These are phyloP conservation scores for Globisporangium acanthophoron DNA, from an alignment of 352 stramenopile species.

Conservation along the genomic window DNA sequence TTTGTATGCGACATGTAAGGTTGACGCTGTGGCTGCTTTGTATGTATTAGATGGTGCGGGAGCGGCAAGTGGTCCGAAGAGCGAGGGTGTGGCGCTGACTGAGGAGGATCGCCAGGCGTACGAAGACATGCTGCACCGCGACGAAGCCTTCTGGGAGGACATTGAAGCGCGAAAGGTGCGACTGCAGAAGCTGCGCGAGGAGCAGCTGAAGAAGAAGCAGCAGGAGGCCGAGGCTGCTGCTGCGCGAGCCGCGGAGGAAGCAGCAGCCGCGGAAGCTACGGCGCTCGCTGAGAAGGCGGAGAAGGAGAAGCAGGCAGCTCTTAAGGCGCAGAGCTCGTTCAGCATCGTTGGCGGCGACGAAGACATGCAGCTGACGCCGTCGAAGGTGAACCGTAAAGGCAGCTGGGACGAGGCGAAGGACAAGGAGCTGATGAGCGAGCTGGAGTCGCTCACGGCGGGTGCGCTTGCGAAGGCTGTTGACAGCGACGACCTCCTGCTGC, in stretches of 20 bases:
- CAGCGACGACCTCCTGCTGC: slow-evolving; percentile 20
- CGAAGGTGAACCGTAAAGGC: slow-evolving; percentile 49
- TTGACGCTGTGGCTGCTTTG: not conserved
- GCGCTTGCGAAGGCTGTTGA: slow-evolving; percentile 41
- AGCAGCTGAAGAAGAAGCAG: slow-evolving; percentile 65
- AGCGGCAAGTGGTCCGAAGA: slow-evolving; percentile 25
- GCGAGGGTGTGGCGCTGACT: slow-evolving; percentile 69
- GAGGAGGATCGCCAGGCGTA: slow-evolving; percentile 81
- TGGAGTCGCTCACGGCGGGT: slow-evolving; percentile 69
- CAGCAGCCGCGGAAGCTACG: slow-evolving; percentile 30
- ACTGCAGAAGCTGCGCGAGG: slow-evolving; percentile 65
- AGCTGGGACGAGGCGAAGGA: slow-evolving; percentile 86
- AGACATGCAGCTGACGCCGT: slow-evolving; percentile 26
- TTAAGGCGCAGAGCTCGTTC: slow-evolving; percentile 50
- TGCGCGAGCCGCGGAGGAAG: slow-evolving; percentile 26
- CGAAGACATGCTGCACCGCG: slow-evolving; percentile 84
- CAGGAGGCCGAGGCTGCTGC: slow-evolving; percentile 42
- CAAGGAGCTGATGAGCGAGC: slow-evolving; percentile 81
- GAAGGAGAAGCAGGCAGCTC: slow-evolving; percentile 26
- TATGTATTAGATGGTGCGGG: slow-evolving; percentile 10
- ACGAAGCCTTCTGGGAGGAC: slow-evolving; percentile 83
- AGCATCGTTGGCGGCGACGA: slow-evolving; percentile 71
- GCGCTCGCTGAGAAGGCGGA: slow-evolving; percentile 28
- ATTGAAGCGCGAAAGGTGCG: slow-evolving; percentile 77
- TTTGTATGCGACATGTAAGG: not conserved